Evolutionary conservation across 352 stramenopile genomes (phyloP).

Genomic region (Pythium sp.): DNA sequence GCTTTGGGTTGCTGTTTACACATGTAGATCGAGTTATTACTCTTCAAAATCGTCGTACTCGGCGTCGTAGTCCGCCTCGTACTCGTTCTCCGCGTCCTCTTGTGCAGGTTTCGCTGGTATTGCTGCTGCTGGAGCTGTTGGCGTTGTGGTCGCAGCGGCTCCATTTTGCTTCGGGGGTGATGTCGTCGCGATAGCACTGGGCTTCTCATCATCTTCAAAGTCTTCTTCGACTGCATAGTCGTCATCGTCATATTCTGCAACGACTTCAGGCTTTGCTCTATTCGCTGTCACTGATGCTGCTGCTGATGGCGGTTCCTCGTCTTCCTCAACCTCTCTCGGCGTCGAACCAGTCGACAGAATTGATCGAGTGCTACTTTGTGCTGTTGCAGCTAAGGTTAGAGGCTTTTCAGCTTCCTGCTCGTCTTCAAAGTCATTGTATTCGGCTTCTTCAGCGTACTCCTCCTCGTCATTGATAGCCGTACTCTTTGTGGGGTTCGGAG

Average conservation of each 20-base stretch:
- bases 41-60: conserved; percentile 67
- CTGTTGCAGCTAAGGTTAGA: neutral
- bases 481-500: neutral
- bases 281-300: neutral
- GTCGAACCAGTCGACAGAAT: conserved; percentile 15
- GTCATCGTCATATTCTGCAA: conserved; percentile 25
- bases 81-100: conserved; percentile 27
- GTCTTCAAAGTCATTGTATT: conserved; percentile 49
- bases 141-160: neutral
- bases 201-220: conserved; percentile 36
- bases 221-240: conserved; percentile 41
- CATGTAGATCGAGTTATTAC: conserved; percentile 5
- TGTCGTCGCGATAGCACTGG: neutral
- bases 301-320: conserved; percentile 18
- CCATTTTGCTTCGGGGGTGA: neutral
- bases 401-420: conserved; percentile 9
- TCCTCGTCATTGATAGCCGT: conserved; percentile 18
- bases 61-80: conserved; percentile 36
- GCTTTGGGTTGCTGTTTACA: neutral
- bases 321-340: conserved; percentile 33
- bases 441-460: conserved; percentile 36
- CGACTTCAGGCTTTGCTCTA: conserved; percentile 13
- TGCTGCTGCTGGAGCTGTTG: neutral
- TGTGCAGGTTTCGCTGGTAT: neutral
- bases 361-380: conserved; percentile 1